These are phyloP conservation scores for Trametes gibbosa DNA, from an alignment of 768 basidiomycete species.

Conservation along the genomic window DNA sequence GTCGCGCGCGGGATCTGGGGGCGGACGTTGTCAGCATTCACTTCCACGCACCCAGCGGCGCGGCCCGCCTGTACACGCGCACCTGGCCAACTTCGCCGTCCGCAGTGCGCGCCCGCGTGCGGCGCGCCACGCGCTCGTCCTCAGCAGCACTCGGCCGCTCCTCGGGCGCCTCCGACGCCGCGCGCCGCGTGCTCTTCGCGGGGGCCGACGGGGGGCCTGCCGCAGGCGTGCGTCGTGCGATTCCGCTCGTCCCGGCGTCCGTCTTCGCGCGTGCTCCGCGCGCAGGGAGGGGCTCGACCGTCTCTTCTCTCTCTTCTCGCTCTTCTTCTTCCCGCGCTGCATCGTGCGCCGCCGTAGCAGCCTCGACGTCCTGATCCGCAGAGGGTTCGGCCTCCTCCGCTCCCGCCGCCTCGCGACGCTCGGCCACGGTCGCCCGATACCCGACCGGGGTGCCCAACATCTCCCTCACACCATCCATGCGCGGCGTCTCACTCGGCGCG, in stretches of 20 bases:
- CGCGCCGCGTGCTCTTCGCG: slow-evolving; percentile 14
- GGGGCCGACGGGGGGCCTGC: slow-evolving; percentile 12
- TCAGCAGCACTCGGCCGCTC: slow-evolving; percentile 11
- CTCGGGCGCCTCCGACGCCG: slow-evolving; percentile 7
- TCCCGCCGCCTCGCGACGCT: background rate
- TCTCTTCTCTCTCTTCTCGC: slow-evolving; percentile 13
- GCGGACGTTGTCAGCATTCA: no score
- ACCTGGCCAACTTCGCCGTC: slow-evolving; percentile 24
- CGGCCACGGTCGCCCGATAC: slow-evolving; percentile 18
- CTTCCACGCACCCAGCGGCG: no score
- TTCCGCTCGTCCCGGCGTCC: background rate
- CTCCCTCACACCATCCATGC: slow-evolving; percentile 34
- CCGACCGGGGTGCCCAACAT: slow-evolving; percentile 32
- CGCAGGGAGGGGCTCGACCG: slow-evolving; percentile 2
- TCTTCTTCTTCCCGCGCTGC: slow-evolving; percentile 7
- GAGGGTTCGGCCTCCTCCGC: background rate
- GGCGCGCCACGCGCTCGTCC: slow-evolving; percentile 12
- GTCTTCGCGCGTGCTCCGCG: slow-evolving; percentile 1
- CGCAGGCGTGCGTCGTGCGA: slow-evolving; percentile 10
- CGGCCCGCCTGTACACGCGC: no score
- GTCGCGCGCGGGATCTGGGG: background rate
- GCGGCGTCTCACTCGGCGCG: slow-evolving; percentile 29
- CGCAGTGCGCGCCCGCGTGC: slow-evolving; percentile 22
- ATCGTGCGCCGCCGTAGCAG: no score
- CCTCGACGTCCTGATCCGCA: background rate